Evolutionary conservation across 441 rosid species (phyloP), one percentile per base, ranked within the genome.

Genomic region (Erodium moschatum): DNA sequence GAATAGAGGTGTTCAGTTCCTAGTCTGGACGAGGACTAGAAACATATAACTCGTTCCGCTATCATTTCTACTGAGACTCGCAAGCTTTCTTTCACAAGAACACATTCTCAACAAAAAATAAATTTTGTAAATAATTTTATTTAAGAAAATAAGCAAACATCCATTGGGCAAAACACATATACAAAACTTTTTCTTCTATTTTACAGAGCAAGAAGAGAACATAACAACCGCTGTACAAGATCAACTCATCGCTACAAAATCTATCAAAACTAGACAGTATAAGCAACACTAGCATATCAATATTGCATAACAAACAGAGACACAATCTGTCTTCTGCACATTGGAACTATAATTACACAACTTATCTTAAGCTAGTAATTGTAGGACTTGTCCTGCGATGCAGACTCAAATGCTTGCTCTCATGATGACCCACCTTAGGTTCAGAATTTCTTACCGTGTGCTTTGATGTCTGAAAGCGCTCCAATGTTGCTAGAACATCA

Each of bases 401-500:
- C 3, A 24, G 42, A 18, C 58, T 66, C 35, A 24, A 46, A 66
- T 29, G 27, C 64, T 27, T 42, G n/a, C 13, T 46, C 54, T 64
- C 38, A 33, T 15, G 50, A 11, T 5, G 69, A 16, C 11, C 15
- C 1, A 8, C 31, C 62, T 58, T 46, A 9, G 33, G 44, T 58
- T 69, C 38, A 1, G 58, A 67, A 13, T 50, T 31, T 12, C 40
- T 58, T 15, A 8, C 54, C 15, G 63, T 20, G 50, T 46, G 44
- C 20, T 75, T 80, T 1, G 85, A 62, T 31, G 70, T 56, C 67
- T 75, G 75, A 11, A 76, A 77, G 31, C 73, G 79, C 67, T 85
- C 84, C 35, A 91, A 70, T 0, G 85, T 66, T 1, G 79, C 64
- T 15, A 85, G 76, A 48, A 82, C 85, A 65, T 83, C 83, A 24